A percentile compares a stretch with the other conserved stretches of the same genome.
These are phyloP conservation scores for Eucalyptus victrix DNA, from an alignment of 345 rosid genomes.

Conservation along the genomic window DNA sequence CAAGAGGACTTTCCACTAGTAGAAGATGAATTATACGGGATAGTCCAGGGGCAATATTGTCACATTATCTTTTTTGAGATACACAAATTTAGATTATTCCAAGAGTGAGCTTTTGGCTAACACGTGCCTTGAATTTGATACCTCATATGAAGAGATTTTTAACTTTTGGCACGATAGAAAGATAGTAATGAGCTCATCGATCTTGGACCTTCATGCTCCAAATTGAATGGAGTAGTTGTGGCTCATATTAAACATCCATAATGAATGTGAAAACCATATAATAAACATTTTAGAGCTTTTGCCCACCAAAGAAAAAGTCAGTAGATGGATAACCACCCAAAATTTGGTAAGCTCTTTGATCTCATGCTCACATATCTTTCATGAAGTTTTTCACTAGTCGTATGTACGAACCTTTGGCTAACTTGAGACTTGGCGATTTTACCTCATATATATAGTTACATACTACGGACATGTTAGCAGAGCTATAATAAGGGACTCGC, in stretches of 20 bases:
- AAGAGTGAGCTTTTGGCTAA: neutral
- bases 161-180: neutral
- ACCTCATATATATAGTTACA: neutral
- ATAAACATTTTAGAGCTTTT: neutral
- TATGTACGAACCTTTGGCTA: neutral
- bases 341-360: neutral
- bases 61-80: neutral
- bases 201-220: neutral
- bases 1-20: neutral
- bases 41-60: neutral
- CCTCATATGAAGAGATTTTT: neutral
- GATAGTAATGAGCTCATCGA: neutral
- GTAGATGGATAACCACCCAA: neutral
- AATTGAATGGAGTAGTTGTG: neutral
- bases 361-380: neutral
- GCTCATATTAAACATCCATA: neutral
- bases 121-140: neutral
- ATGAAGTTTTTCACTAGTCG: neutral
- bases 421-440: neutral
- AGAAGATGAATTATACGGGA: neutral
- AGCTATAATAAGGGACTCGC: neutral
- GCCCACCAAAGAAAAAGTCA: neutral
- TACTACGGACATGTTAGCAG: accelerated
- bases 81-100: neutral
- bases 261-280: neutral